Evolutionary conservation across 1,139 yeast species (phyloP).

Genomic region (Pneumocystis sp.): DNA sequence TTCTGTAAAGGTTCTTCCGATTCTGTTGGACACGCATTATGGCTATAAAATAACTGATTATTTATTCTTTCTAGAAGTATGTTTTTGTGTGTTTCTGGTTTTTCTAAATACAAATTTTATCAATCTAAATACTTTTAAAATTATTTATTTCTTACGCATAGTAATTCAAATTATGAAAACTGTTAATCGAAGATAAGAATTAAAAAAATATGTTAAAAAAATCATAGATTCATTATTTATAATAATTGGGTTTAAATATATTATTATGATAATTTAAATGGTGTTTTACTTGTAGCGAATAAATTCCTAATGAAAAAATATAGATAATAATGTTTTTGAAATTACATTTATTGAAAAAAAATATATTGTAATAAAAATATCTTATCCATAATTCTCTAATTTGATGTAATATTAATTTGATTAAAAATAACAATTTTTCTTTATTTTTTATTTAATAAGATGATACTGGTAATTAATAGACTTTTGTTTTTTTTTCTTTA

Average conservation of each 20-base stretch:
- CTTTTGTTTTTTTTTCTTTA: too few species aligned
- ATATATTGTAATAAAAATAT: not conserved
- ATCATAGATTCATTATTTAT: too few species aligned
- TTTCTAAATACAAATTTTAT: not conserved
- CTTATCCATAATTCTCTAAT: too few species aligned
- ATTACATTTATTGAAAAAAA: not conserved
- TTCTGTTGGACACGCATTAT: not conserved
- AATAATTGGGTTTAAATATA: not conserved
- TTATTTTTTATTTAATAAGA: too few species aligned
- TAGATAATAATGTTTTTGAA: too few species aligned
- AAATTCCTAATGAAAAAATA: not conserved
- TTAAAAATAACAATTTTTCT: too few species aligned
- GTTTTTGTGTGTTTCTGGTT: not conserved
- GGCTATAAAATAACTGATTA: not conserved
- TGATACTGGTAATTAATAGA: too few species aligned
- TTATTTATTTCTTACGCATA: not conserved
- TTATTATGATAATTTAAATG: not conserved
- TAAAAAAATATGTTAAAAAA: too few species aligned
- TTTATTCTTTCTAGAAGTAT: not conserved
- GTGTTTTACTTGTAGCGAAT: too few species aligned
- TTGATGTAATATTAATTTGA: not conserved
- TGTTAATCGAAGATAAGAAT: too few species aligned
- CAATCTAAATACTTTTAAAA: not conserved
- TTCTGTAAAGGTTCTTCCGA: not conserved
- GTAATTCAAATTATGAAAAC: not conserved